Evolutionary conservation across 257 asterid genomes (phyloP), one percentile per base, ranked within the genome.

Genomic region (Striga asiatica): DNA sequence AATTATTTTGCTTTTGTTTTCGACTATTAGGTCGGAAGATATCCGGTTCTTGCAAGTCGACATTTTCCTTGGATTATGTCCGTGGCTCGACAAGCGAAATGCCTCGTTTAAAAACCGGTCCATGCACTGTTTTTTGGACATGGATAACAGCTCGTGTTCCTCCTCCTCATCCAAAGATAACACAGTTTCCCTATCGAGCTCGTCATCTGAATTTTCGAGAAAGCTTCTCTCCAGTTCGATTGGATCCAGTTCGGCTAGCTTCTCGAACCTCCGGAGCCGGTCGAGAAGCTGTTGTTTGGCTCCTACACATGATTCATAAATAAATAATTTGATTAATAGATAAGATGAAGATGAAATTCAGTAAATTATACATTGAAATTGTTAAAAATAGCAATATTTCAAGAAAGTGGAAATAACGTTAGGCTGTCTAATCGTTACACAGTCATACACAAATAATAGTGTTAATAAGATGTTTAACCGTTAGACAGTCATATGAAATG

Each of bases 261-360:
- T 74, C 64, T 83, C 93, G 20, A 86, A 89, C 22, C 96, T 75
- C 14, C 81, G 66, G 10, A 85, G 94, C 77, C 84, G 79, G 60
- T 56, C 16, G 29, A 81, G 14, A 2, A 89, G 91, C 61, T 81
- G 78, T 54, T 79, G 79, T 43, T 74, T 79, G 5, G 85, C 92
- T 74, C 82, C 98, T 86, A 60, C 61, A 58, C 11, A 11, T 18
- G 18, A n/a, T n/a, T n/a, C n/a, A n/a, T 27, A 29, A 29, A 29
- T 29, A 39, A 34, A 45, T n/a, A n/a, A n/a, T n/a, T n/a, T n/a
- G n/a, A n/a, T n/a, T n/a, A n/a, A n/a, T n/a, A n/a, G n/a, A n/a
- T n/a, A n/a, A n/a, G n/a, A n/a, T n/a, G n/a, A n/a, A n/a, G n/a
- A n/a, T n/a, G n/a, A n/a, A n/a, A n/a, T n/a, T n/a, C n/a, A n/a